A percentile compares a stretch with the other conserved stretches of the same genome.
phyloP scores from a whole-genome alignment of 805 yeast species.

The Kodamaea kakaduensis region DNA sequence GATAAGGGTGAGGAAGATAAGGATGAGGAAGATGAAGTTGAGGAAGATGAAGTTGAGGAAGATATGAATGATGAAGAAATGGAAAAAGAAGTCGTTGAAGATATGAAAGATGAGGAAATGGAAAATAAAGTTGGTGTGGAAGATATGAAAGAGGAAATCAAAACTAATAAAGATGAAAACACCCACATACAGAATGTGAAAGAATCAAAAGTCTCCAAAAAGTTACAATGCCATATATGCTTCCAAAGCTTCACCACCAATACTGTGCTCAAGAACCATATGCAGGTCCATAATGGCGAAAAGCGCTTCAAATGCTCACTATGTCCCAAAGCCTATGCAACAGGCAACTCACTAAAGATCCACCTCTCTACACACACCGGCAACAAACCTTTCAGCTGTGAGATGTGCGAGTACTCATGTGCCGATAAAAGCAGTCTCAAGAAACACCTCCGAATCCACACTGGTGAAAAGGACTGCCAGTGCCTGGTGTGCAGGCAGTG shows the following conservation, averaged over 20 bases:
- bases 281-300: constrained; percentile 5
- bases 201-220: background rate
- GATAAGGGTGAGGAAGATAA: background rate
- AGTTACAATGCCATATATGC: constrained; percentile 1
- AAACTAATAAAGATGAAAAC: background rate
- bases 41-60: background rate
- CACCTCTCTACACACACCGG: constrained; percentile 14
- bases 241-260: background rate
- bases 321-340: constrained; percentile 12
- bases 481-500: constrained; percentile 37
- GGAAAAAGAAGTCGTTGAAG: too few species aligned
- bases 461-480: constrained; percentile 1
- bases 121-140: too few species aligned
- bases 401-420: constrained; percentile 17
- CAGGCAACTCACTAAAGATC: constrained; percentile 19
- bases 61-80: background rate
- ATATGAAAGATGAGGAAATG: too few species aligned
- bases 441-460: constrained; percentile 3
- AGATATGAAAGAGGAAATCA: background rate
- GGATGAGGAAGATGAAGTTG: background rate
- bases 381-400: constrained; percentile 19
- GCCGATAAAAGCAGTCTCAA: constrained; percentile 11
- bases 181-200: background rate
- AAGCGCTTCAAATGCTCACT: constrained; percentile 3
- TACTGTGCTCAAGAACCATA: constrained; percentile 4